Conservation (phyloP, 352 stramenopile genomes). For the Halophytophthora polymorphica region DNA sequence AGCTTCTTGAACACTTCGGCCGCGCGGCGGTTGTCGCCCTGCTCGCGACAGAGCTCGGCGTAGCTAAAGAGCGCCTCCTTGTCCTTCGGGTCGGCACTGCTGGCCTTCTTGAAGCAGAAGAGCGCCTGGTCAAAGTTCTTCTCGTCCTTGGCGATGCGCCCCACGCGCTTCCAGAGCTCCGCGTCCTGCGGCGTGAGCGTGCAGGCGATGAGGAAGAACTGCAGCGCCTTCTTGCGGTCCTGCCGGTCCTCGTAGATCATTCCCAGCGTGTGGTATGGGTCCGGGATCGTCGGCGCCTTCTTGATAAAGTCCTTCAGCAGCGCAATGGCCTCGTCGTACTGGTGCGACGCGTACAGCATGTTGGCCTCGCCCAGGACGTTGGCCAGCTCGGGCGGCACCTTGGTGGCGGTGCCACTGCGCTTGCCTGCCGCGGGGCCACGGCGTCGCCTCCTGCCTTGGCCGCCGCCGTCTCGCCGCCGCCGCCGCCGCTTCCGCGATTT, state of each 20-base stretch:
- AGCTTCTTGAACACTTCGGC: constrained; percentile 83
- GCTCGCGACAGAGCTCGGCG: constrained; percentile 72
- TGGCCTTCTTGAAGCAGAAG: constrained; percentile 86
- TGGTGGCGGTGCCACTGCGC: constrained; percentile 61
- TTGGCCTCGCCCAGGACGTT: constrained; percentile 82
- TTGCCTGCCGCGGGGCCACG: constrained; percentile 37
- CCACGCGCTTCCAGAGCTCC: constrained; percentile 84
- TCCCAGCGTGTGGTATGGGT: constrained; percentile 83
- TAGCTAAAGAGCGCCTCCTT: constrained; percentile 82
- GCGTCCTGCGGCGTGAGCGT: constrained; percentile 78
- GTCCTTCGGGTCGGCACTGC: constrained; percentile 75
- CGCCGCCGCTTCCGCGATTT: constrained; percentile 61
- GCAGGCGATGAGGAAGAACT: constrained; percentile 86
- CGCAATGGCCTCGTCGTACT: constrained; percentile 79
- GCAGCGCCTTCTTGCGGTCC: constrained; percentile 74
- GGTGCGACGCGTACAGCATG: constrained; percentile 84
- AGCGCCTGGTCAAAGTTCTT: constrained; percentile 83
- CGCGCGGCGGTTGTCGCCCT: constrained; percentile 73
- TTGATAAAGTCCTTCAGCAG: constrained; percentile 89
- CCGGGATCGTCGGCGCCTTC: constrained; percentile 82
- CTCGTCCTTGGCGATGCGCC: constrained; percentile 82
- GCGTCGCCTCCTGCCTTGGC: constrained; percentile 23
- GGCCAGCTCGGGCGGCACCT: constrained; percentile 75
- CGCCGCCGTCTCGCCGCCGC: constrained; percentile 19
- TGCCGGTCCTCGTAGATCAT: constrained; percentile 88